Evolutionary conservation across 2,329 filamentous ascomycete species (phyloP).

Genomic region (Penicillium sp.): DNA sequence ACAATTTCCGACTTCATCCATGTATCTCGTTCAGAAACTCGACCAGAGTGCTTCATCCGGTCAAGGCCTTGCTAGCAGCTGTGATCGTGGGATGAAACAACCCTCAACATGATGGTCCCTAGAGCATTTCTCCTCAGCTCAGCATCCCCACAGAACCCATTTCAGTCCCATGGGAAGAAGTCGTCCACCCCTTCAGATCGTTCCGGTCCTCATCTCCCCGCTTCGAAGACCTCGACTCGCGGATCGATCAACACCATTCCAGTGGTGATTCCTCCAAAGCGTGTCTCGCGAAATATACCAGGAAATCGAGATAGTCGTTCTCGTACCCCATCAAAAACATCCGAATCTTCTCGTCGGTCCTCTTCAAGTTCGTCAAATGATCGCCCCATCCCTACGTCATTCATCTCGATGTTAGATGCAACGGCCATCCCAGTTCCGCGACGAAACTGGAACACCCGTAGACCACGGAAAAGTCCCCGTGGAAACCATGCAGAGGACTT

Average conservation of each 20-base stretch:
- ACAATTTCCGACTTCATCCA: constrained; percentile 25
- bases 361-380: constrained; percentile 32
- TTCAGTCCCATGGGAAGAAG: constrained; percentile 9
- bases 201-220: constrained; percentile 18
- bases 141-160: constrained; percentile 26
- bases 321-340: constrained; percentile 21
- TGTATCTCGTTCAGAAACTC: constrained; percentile 43
- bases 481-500: constrained; percentile 49
- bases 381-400: constrained; percentile 53
- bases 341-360: constrained; percentile 24
- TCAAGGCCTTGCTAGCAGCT: constrained; percentile 20
- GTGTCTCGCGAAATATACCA: constrained; percentile 23
- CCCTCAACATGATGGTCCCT: constrained; percentile 43
- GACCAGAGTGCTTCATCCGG: constrained; percentile 44
- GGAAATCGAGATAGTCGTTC: constrained; percentile 21
- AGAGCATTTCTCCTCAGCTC: constrained; percentile 41
- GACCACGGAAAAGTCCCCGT: constrained; percentile 42
- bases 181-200: constrained; percentile 19
- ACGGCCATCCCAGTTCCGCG: constrained; percentile 58
- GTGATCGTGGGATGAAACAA: constrained; percentile 20
- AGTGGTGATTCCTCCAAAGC: constrained; percentile 39
- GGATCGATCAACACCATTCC: constrained; percentile 30
- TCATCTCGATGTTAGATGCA: constrained; percentile 58
- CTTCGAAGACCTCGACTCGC: constrained; percentile 6
- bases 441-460: constrained; percentile 39